Conservation (phyloP, 352 stramenopile species). For the Phytophthora pseudosyringae region DNA sequence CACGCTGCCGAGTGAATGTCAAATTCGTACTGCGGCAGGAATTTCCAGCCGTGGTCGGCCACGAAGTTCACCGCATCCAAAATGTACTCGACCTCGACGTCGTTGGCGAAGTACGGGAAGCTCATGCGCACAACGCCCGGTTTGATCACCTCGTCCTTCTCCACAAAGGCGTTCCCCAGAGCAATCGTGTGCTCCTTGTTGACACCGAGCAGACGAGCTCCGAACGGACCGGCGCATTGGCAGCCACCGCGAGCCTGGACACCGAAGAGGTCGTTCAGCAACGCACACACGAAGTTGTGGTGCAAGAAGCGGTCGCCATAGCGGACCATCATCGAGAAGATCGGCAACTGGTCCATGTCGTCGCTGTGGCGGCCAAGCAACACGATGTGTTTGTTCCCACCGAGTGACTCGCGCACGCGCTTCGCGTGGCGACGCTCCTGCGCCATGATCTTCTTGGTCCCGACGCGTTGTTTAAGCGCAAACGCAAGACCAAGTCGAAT, state of each 20-base stretch:
- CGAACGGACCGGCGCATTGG: constrained; percentile 95
- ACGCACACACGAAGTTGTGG: constrained; percentile 97
- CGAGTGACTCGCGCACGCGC: constrained; percentile 50
- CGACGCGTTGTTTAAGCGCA: constrained; percentile 88
- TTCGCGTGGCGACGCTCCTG: constrained; percentile 52
- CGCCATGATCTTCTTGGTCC: constrained; percentile 53
- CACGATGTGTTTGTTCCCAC: constrained; percentile 72
- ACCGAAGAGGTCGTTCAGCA: constrained; percentile 98
- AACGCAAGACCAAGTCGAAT: constrained; percentile 94
- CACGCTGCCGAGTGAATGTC: constrained; percentile 94
- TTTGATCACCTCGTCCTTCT: constrained; percentile 92
- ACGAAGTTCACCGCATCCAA: constrained; percentile 93
- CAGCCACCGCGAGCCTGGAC: constrained; percentile 78
- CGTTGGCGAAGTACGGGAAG: constrained; percentile 87
- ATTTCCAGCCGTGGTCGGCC: constrained; percentile 90
- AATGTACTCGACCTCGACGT: constrained; percentile 93
- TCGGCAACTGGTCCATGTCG: constrained; percentile 71
- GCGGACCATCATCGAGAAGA: constrained; percentile 96
- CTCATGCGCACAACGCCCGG: constrained; percentile 96
- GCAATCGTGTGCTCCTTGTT: constrained; percentile 61
- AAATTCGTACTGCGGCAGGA: constrained; percentile 95
- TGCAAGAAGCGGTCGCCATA: constrained; percentile 94
- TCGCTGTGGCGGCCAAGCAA: constrained; percentile 78
- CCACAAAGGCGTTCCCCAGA: constrained; percentile 87
- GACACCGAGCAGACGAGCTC: constrained; percentile 92